phyloP scores from a whole-genome alignment of 1,139 yeast species.

The Suhomyces anneliseae region DNA sequence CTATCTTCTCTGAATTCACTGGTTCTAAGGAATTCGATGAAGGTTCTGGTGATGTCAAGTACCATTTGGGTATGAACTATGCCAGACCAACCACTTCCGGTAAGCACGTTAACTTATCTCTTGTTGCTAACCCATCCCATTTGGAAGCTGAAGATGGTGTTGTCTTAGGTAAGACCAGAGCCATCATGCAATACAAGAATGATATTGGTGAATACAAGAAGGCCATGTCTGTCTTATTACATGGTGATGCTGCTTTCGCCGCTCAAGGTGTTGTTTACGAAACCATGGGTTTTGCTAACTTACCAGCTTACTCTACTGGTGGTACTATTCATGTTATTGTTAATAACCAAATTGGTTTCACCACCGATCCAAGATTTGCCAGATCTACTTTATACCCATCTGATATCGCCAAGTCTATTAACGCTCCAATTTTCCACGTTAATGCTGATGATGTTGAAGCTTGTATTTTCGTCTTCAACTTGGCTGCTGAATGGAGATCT shows the following conservation, averaged over 20 bases:
- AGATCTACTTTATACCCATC: constrained; percentile 98
- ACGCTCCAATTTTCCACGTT: constrained; percentile 98
- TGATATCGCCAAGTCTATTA: constrained; percentile 93
- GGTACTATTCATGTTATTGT: constrained; percentile 96
- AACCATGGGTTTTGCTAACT: constrained; percentile 89
- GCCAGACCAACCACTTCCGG: constrained; percentile 99
- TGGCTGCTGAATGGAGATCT: constrained; percentile 99
- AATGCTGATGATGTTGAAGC: constrained; percentile 98
- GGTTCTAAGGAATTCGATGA: constrained; percentile 85
- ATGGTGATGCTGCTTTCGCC: constrained; percentile 99
- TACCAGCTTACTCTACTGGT: constrained; percentile 97
- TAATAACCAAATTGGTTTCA: constrained; percentile 98
- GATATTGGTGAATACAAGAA: constrained; percentile 81
- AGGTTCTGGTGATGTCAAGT: constrained; percentile 99
- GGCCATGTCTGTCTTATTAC: constrained; percentile 90
- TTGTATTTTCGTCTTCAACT: constrained; percentile 82
- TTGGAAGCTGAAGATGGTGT: constrained; percentile 99
- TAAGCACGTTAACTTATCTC: constrained; percentile 88
- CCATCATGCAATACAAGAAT: constrained; percentile 87
- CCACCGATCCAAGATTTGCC: constrained; percentile 96
- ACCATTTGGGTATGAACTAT: constrained; percentile 99
- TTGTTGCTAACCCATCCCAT: constrained; percentile 98
- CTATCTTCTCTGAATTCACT: constrained; percentile 92
- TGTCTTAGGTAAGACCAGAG: constrained; percentile 96
- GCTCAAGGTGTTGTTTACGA: constrained; percentile 99